Evolutionary conservation across 352 stramenopile species (phyloP), one percentile per base, ranked within the genome.

Genomic region (Pythium grandisporangium): DNA sequence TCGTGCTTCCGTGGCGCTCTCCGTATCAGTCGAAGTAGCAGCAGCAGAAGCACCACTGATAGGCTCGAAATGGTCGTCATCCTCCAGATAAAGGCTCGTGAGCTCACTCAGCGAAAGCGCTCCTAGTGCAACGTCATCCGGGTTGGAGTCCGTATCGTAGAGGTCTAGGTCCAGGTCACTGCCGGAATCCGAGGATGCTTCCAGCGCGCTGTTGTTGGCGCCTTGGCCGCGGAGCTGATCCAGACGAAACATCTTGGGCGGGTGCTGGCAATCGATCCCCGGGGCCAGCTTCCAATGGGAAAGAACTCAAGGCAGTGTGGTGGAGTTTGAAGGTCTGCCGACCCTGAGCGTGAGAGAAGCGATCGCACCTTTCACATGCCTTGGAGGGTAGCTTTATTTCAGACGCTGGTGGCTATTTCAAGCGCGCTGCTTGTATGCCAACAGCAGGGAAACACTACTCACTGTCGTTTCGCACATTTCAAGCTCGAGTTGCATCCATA

Each of bases 151-250:
- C 14, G 50, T 67, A 35, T 86, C 67, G 52, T 83, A 83, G 3
- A 80, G 48, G 41, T 75, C 70, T 17, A 80, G 43, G 30, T 84
- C 70, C 22, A 83, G 59, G 38, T 86, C 70, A n/a, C n/a, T n/a
- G n/a, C n/a, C n/a, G n/a, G n/a, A n/a, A n/a, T n/a, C n/a, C n/a
- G n/a, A n/a, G n/a, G n/a, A n/a, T n/a, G n/a, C n/a, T n/a, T n/a
- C n/a, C n/a, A n/a, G n/a, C n/a, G n/a, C n/a, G 30, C 67, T 78
- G 39, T 75, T 53, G 2, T 45, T 44, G 41, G 70, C 67, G 41
- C 54, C 52, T 29, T 71, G 56, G 30, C 61, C 48, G 27, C 51
- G n/a, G 11, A 26, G 36, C 5, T 53, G 51, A 17, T 12, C 25
- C 25, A 46, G 5, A 16, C 12, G 1, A 27, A 12, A 2, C 19